Conservation (phyloP, 2,329 filamentous ascomycete genomes). For the Diaporthe velutina region DNA sequence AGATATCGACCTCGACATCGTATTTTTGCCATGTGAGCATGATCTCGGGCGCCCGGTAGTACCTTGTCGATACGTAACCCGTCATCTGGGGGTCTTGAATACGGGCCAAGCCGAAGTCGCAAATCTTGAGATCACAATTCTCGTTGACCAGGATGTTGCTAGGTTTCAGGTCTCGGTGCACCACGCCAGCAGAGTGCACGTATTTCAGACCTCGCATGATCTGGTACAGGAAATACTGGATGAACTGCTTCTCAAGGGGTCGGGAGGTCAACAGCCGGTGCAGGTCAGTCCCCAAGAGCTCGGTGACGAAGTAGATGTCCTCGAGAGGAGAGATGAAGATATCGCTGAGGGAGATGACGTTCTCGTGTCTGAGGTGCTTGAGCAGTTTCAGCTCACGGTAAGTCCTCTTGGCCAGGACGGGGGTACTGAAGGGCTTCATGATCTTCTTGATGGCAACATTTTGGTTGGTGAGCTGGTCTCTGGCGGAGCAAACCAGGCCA, state of each 20-base stretch:
- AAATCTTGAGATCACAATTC: slow-evolving; percentile 99
- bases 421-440: slow-evolving; percentile 99
- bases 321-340: slow-evolving; percentile 99
- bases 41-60: slow-evolving; percentile 98
- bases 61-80: slow-evolving; percentile 97
- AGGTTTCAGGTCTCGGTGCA: slow-evolving; percentile 97
- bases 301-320: slow-evolving; percentile 99
- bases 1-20: slow-evolving; percentile 98
- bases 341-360: slow-evolving; percentile 95
- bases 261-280: slow-evolving; percentile 95
- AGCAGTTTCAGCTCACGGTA: slow-evolving; percentile 97
- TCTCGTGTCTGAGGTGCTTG: slow-evolving; percentile 97
- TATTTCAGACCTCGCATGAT: slow-evolving; percentile 99
- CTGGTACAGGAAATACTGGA: slow-evolving; percentile 99
- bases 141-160: slow-evolving; percentile 99
- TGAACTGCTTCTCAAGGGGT: slow-evolving; percentile 98
- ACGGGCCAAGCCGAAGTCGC: slow-evolving; percentile 96
- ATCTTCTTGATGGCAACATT: slow-evolving; percentile 99
- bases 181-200: slow-evolving; percentile 97
- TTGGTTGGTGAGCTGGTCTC: slow-evolving; percentile 96
- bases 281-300: slow-evolving; percentile 95
- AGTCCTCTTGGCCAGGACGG: slow-evolving; percentile 95
- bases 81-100: slow-evolving; percentile 99
- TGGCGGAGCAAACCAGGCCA: slow-evolving; percentile 96
- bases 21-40: slow-evolving; percentile 99